A percentile compares a stretch with the other conserved stretches of the same genome.
Conservation (phyloP, 495 filamentous ascomycete genomes). For the Glonium stellatum region DNA sequence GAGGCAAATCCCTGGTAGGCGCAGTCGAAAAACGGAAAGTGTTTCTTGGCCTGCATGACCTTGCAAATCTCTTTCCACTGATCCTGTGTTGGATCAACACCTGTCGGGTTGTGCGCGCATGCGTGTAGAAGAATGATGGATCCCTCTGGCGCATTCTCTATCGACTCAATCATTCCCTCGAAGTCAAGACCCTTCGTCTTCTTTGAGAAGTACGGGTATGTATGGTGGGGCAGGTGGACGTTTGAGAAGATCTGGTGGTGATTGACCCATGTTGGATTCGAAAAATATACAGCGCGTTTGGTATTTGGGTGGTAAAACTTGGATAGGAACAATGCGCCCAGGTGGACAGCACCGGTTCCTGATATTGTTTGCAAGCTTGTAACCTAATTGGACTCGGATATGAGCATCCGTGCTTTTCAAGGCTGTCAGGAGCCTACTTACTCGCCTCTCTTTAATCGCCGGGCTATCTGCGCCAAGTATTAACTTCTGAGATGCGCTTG, state of each 20-base stretch:
- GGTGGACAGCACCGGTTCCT: constrained; percentile 83
- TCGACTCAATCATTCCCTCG: constrained; percentile 67
- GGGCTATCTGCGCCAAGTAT: constrained; percentile 75
- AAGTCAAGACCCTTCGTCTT: constrained; percentile 87
- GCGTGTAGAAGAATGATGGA: constrained; percentile 89
- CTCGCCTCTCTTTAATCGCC: constrained; percentile 76
- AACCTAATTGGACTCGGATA: constrained; percentile 22
- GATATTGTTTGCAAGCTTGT: constrained; percentile 60
- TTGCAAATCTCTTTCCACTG: constrained; percentile 89
- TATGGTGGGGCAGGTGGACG: constrained; percentile 66
- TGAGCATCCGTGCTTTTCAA: not conserved
- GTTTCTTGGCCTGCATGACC: constrained; percentile 63
- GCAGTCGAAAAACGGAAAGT: constrained; percentile 98
- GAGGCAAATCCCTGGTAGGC: constrained; percentile 99
- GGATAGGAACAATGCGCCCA: constrained; percentile 80
- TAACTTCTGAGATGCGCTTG: constrained; percentile 79
- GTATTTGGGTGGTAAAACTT: constrained; percentile 58
- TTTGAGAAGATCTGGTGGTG: constrained; percentile 98
- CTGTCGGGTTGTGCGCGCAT: constrained; percentile 97
- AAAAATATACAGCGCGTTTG: constrained; percentile 73
- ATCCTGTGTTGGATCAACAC: constrained; percentile 86
- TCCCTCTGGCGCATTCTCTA: constrained; percentile 62
- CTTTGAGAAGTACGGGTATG: constrained; percentile 89
- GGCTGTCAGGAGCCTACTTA: constrained; percentile 33
- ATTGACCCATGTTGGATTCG: constrained; percentile 94